These are phyloP conservation scores for Paramecium biaurelia DNA, from an alignment of 73 alveolate genomes.

Conservation along the genomic window DNA sequence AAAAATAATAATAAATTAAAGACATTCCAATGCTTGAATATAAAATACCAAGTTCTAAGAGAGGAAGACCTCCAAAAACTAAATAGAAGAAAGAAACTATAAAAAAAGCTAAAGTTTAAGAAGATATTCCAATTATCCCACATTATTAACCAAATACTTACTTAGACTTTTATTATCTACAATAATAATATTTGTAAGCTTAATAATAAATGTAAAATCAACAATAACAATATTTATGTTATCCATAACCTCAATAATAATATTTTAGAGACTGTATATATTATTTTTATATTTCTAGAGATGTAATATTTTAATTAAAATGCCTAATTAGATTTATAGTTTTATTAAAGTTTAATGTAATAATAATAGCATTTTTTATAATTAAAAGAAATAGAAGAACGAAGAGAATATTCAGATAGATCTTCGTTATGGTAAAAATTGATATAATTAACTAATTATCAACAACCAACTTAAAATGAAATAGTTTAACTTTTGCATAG, in stretches of 20 bases:
- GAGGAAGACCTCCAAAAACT: conserved; percentile 38
- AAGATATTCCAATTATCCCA: background rate
- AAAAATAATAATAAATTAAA: background rate
- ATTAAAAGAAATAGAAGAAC: background rate
- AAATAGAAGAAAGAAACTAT: background rate
- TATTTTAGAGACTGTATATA: background rate
- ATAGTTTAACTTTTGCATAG: conserved; percentile 37
- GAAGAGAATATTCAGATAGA: conserved; percentile 41
- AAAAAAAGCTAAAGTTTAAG: background rate
- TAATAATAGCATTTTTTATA: background rate
- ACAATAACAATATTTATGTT: background rate
- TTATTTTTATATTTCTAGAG: background rate
- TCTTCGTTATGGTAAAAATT: background rate
- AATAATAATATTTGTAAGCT: background rate
- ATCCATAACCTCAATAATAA: background rate
- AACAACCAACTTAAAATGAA: background rate
- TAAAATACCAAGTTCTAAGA: background rate
- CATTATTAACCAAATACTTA: background rate
- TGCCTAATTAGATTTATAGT: background rate
- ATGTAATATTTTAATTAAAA: background rate
- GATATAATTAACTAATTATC: background rate
- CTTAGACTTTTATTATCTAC: background rate
- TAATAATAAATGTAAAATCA: background rate
- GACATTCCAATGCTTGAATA: background rate
- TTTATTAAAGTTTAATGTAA: background rate